Evolutionary conservation across 1,284 basidiomycete species (phyloP), one percentile per base, ranked within the genome.

Genomic region (Tylopilus sp.): DNA sequence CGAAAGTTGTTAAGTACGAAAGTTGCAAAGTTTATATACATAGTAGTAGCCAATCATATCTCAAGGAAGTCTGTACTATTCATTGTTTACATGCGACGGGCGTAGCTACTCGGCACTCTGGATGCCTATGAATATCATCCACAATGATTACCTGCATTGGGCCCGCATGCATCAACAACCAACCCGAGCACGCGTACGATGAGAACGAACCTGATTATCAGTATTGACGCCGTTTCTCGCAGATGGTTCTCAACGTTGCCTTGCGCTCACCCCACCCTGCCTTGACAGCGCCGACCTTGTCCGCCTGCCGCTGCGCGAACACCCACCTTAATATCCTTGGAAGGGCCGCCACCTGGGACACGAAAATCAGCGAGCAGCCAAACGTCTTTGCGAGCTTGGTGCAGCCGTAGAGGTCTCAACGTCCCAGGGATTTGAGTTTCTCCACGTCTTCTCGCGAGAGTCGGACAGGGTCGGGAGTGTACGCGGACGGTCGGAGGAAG

Each of bases 201-300:
- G 58, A 53, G 15, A 57, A 53, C 41, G 52, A 68, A 49, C 66
- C 60, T 9, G 59, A 3, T 63, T 68, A 91, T 90, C 90, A 91
- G 70, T 87, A 81, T 69, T 85, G 82, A 64, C 85, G 84, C 63
- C 89, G 82, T 74, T 86, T 89, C 69, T 81, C 81, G 66, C 82
- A 78, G 58, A 91, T 86, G n/a, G 87, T 87, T 72, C 81, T 81
- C 4, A 83, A 81, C 63, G 87, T 80, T 51, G 81, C 69, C 74
- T 88, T 87, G 69, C 81, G 81, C 74, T 91, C 89, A 19, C 89
- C 87, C 91, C 90, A 91, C 60, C 80, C 80, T 39, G 80, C 84
- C 66, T 84, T 81, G 44, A 78, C 71, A 60, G 71, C 76, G 57
- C 77, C 80, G 63, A 86, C 85, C 62, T 77, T 74, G 54, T 67